Evolutionary conservation across 257 asterid species (phyloP), one percentile per base, ranked within the genome.

Genomic region (Solanum okadae): DNA sequence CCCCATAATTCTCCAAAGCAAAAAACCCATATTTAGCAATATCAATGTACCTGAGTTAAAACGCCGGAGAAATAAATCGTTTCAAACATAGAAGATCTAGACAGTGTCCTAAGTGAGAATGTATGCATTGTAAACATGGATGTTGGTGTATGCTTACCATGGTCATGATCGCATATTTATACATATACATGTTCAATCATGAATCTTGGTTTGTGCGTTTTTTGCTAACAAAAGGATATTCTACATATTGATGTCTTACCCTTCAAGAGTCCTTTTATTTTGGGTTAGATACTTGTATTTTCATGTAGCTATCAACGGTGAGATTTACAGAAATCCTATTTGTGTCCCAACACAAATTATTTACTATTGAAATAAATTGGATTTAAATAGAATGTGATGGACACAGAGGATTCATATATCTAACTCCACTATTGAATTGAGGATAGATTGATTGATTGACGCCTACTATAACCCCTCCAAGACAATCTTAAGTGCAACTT

Each of bases 21-120:
- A 95, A 93, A 91, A 94, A 95, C 0, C 99, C 99, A 86, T 91
- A 87, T 88, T 94, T 96, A 2, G 99, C 99, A 42, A 97, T 97
- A 91, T 96, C 99, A 88, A 89, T 93, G 87, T 97, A 97, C 99
- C 99, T 96, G 92, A 86, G 86, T 85, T 87, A 44, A 88, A 83
- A 52, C 61, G 67, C 44, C 70, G 5, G 42, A 46, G 86, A 38
- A 49, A 29, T 46, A 46, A 81, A 29, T 81, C 27, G 8, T 81
- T 81, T 49, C 86, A 81, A 46, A 12, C 68, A 81, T 29, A 29
- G 29, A 31, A 46, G 42, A 81, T 81, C 86, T 46, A 29, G 27
- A 10, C 59, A 29, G 14, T 79, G 37, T 79, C 65, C 63, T 78
- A 8, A 44, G 23, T 79, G n/a, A 79, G 38, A 44, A 79, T 8